Evolutionary conservation across 768 basidiomycete species (phyloP).

Genomic region (Tulasnella sp.): DNA sequence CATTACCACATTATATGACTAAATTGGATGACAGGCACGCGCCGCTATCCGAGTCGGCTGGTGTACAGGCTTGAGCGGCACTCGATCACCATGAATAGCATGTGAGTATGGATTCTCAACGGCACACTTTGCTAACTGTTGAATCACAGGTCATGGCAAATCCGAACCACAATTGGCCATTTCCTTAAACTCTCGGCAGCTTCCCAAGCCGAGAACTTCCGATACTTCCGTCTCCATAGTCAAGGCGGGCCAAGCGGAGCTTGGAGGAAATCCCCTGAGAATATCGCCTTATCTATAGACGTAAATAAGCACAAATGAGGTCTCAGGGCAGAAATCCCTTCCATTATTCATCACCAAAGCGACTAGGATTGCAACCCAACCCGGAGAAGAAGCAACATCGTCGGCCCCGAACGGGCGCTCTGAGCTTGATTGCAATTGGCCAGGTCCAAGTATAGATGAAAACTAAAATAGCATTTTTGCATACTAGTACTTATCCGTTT

Average conservation of each 20-base stretch:
- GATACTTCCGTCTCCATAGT: neutral
- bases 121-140: too few relatives aligned
- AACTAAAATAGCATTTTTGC: neutral
- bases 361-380: neutral
- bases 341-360: neutral
- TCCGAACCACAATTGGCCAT: too few relatives aligned
- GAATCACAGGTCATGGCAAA: too few relatives aligned
- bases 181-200: neutral
- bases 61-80: too few relatives aligned
- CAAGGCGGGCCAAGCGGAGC: neutral
- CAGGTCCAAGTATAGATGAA: neutral
- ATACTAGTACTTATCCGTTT: too few relatives aligned
- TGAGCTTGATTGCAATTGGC: neutral
- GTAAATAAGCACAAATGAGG: neutral
- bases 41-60: neutral
- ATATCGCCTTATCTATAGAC: neutral
- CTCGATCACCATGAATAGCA: too few relatives aligned
- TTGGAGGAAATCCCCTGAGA: neutral
- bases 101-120: too few relatives aligned
- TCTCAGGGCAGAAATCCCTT: too few relatives aligned
- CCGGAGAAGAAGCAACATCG: neutral
- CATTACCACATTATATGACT: neutral
- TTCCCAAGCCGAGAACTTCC: neutral
- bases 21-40: neutral
- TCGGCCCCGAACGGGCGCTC: neutral